Evolutionary conservation across 2,329 filamentous ascomycete species (phyloP).

Genomic region (Aspergillus candidus): DNA sequence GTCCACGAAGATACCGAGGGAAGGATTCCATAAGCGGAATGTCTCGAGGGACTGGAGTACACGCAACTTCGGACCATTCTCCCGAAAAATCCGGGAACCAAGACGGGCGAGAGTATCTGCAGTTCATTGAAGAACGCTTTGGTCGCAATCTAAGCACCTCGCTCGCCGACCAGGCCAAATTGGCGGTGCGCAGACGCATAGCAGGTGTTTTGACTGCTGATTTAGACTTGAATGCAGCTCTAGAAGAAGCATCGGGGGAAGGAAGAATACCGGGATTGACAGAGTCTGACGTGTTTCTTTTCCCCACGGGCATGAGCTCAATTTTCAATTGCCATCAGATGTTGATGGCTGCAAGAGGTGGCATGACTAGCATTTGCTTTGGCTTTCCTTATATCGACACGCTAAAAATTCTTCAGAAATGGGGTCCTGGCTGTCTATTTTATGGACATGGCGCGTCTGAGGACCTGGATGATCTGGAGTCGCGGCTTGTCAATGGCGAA

Average conservation of each 20-base stretch:
- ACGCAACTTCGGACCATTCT: slow-evolving; percentile 28
- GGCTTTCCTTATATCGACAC: slow-evolving; percentile 99
- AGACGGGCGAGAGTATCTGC: slow-evolving; percentile 60
- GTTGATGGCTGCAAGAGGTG: slow-evolving; percentile 59
- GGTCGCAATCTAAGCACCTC: slow-evolving; percentile 81
- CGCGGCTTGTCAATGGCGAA: slow-evolving; percentile 63
- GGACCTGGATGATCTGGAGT: slow-evolving; percentile 80
- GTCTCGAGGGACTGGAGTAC: slow-evolving; percentile 29
- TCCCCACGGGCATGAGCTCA: slow-evolving; percentile 86
- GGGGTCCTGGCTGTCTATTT: slow-evolving; percentile 81
- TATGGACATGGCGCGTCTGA: slow-evolving; percentile 72
- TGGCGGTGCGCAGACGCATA: slow-evolving; percentile 80
- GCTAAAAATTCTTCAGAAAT: slow-evolving; percentile 89
- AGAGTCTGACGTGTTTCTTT: slow-evolving; percentile 84
- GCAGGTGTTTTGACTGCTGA: slow-evolving; percentile 75
- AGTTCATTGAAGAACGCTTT: slow-evolving; percentile 90
- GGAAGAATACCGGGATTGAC: slow-evolving; percentile 52
- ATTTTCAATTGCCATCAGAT: slow-evolving; percentile 84
- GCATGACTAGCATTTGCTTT: slow-evolving; percentile 74
- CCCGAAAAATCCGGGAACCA: slow-evolving; percentile 19
- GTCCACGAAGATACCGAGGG: slow-evolving; percentile 74
- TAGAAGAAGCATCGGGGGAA: slow-evolving; percentile 38
- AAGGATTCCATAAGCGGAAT: slow-evolving; percentile 47
- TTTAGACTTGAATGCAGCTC: slow-evolving; percentile 57
- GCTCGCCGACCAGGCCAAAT: slow-evolving; percentile 72